These are phyloP conservation scores for Meira nashicola DNA, from an alignment of 1,284 basidiomycete species.

Conservation along the genomic window DNA sequence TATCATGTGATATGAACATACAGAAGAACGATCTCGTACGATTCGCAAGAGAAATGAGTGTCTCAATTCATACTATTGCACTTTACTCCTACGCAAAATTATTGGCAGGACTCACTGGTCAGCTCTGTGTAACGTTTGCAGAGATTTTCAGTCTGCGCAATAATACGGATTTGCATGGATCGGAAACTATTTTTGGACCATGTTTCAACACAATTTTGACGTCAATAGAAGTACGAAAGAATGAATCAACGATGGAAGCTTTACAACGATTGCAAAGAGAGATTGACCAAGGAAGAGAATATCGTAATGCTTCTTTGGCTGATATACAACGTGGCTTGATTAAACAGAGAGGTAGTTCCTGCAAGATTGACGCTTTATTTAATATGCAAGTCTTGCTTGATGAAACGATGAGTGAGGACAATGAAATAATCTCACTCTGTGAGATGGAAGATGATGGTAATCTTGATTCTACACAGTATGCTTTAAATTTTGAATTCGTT, in stretches of 20 bases:
- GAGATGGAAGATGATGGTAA: conserved; percentile 6
- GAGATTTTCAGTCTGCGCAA: conserved; percentile 42
- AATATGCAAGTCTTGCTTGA: conserved; percentile 26
- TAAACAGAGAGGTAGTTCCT: not conserved
- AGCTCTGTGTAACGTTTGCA: conserved; percentile 41
- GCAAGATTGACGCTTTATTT: conserved; percentile 40
- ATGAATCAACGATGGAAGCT: conserved; percentile 12
- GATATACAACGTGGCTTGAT: conserved; percentile 20
- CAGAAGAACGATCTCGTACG: not conserved
- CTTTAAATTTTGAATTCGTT: conserved; percentile 40
- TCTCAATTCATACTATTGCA: not conserved
- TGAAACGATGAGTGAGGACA: not conserved
- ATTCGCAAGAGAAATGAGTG: not conserved
- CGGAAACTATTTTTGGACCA: conserved; percentile 36
- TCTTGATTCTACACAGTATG: conserved; percentile 23
- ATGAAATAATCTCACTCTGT: not conserved
- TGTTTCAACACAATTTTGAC: conserved; percentile 46
- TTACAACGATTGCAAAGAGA: conserved; percentile 24
- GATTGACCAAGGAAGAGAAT: conserved; percentile 32
- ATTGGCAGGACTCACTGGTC: conserved; percentile 23
- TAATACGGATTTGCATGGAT: conserved; percentile 21
- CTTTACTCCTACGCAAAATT: conserved; percentile 31
- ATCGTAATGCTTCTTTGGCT: conserved; percentile 39
- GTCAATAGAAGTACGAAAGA: conserved; percentile 22
- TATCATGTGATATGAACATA: not conserved